Conservation (phyloP, 345 rosid genomes). For the Populus alba region DNA sequence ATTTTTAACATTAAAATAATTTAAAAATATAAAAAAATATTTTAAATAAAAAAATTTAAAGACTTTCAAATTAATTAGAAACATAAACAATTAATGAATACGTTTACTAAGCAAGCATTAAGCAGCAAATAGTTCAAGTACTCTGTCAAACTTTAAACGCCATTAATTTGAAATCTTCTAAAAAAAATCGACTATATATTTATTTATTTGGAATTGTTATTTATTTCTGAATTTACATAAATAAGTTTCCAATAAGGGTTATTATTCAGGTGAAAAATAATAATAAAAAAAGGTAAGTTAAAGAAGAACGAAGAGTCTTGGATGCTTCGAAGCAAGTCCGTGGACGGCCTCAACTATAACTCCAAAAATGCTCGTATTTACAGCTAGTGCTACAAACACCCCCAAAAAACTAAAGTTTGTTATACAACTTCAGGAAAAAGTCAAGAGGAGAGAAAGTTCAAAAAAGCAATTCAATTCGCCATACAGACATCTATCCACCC, state of each 20-base stretch:
- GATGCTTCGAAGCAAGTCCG: constrained; percentile 52
- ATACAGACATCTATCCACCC: background rate
- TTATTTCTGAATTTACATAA: no score
- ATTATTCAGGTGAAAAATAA: background rate
- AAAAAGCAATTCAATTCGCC: constrained; percentile 4
- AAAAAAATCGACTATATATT: background rate
- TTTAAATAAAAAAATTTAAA: no score
- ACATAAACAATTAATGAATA: no score
- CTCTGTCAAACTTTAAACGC: background rate
- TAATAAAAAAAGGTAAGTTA: no score
- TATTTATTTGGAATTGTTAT: no score
- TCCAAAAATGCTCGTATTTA: constrained; percentile 41
- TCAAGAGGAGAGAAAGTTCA: background rate
- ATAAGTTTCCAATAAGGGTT: no score
- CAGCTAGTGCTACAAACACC: constrained; percentile 46
- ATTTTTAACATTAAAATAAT: no score
- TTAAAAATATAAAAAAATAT: no score
- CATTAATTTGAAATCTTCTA: no score
- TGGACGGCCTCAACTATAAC: constrained; percentile 45
- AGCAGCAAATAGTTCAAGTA: background rate
- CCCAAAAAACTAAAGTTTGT: constrained; percentile 27
- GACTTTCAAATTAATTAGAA: no score
- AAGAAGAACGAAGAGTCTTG: constrained; percentile 42
- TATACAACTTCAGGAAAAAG: constrained; percentile 10
- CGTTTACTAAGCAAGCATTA: background rate